Evolutionary conservation across 1,284 basidiomycete species (phyloP).

Genomic region (Cutaneotrichosporon daszewskae): DNA sequence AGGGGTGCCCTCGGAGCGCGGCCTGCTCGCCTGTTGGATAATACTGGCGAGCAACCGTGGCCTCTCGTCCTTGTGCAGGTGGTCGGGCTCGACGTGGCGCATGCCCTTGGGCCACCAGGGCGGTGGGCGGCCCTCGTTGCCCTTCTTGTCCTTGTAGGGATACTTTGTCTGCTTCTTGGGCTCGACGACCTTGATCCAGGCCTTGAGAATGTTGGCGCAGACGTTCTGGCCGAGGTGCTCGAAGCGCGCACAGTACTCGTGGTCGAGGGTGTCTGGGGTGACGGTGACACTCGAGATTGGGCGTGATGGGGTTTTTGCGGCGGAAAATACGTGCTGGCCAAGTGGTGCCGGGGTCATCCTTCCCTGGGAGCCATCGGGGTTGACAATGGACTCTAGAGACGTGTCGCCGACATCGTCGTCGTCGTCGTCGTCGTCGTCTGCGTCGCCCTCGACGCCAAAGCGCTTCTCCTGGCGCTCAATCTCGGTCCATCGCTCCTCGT

Average conservation of each 20-base stretch:
- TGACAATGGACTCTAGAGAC: slow-evolving; percentile 12
- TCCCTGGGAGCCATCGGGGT: slow-evolving; percentile 1
- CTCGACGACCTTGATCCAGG: slow-evolving; percentile 54
- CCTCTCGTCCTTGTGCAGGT: slow-evolving; percentile 52
- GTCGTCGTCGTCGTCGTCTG: slow-evolving; percentile 26
- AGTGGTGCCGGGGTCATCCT: slow-evolving; percentile 3
- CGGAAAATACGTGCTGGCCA: slow-evolving; percentile 23
- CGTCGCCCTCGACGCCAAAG: slow-evolving; percentile 30
- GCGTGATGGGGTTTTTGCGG: slow-evolving; percentile 24
- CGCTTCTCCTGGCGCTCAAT: slow-evolving; percentile 36
- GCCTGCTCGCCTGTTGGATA: slow-evolving; percentile 42
- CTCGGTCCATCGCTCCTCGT: slow-evolving; percentile 22
- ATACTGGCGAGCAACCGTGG: slow-evolving; percentile 49
- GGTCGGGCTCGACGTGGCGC: slow-evolving; percentile 54
- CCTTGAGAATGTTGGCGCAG: slow-evolving; percentile 54
- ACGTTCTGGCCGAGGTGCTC: slow-evolving; percentile 50
- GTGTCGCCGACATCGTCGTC: slow-evolving; percentile 20
- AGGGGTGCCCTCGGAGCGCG: slow-evolving; percentile 17
- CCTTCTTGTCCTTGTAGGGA: slow-evolving; percentile 55
- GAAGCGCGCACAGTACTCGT: slow-evolving; percentile 43
- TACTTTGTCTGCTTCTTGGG: slow-evolving; percentile 53
- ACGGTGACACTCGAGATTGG: slow-evolving; percentile 30
- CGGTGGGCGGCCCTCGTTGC: slow-evolving; percentile 49
- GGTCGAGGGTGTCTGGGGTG: slow-evolving; percentile 27
- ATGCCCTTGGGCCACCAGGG: slow-evolving; percentile 54